Evolutionary conservation across 768 basidiomycete genomes (phyloP).

Genomic region (Amanita phalloides): DNA sequence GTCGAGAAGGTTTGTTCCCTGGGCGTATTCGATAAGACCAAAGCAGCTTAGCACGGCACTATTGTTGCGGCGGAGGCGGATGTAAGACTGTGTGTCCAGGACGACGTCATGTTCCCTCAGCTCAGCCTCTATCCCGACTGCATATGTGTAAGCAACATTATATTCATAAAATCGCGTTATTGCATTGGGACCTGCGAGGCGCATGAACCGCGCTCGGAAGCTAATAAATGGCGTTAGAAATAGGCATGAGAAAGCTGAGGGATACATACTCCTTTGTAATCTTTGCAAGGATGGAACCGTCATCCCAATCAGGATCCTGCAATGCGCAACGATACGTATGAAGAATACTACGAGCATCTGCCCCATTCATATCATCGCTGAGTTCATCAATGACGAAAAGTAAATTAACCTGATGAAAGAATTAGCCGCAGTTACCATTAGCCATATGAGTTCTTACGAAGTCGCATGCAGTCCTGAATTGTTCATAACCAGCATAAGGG

Average conservation of each 20-base stretch:
- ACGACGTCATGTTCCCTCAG: constrained; percentile 47
- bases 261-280: constrained; percentile 50
- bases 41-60: constrained; percentile 59
- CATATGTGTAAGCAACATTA: constrained; percentile 45
- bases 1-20: constrained; percentile 54
- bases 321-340: constrained; percentile 42
- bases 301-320: constrained; percentile 38
- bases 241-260: neutral
- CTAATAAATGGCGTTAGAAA: constrained; percentile 19
- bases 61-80: constrained; percentile 53
- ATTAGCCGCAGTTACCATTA: constrained; percentile 3
- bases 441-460: constrained; percentile 27
- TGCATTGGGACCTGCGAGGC: constrained; percentile 33
- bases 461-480: constrained; percentile 52
- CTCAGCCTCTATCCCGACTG: constrained; percentile 49
- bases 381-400: constrained; percentile 62
- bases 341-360: constrained; percentile 43
- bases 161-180: constrained; percentile 39
- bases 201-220: constrained; percentile 39
- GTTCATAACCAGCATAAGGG: constrained; percentile 44
- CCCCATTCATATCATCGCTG: constrained; percentile 52
- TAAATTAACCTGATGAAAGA: constrained; percentile 33
- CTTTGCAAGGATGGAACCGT: constrained; percentile 43
- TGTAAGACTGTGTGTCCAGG: constrained; percentile 42
- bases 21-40: constrained; percentile 48